A percentile compares a stretch with the other conserved stretches of the same genome.
phyloP scores from a whole-genome alignment of 225 moss, liverwort and hornwort genomes.

The Climacium dendroides region DNA sequence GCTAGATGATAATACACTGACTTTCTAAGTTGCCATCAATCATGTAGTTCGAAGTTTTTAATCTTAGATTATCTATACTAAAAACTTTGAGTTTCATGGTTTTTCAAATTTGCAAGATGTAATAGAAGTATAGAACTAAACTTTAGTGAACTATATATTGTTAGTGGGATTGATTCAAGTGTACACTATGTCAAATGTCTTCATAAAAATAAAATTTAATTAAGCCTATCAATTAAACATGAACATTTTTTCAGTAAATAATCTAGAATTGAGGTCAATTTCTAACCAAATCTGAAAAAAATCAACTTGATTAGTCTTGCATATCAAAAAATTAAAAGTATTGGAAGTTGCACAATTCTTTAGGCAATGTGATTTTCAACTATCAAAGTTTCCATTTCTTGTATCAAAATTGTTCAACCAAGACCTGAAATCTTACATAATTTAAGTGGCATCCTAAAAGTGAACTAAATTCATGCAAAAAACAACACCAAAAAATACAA shows the following conservation, averaged over 20 bases:
- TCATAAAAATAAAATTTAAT: background rate
- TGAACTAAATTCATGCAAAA: background rate
- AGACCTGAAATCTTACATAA: background rate
- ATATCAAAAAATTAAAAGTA: background rate
- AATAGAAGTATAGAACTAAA: no score
- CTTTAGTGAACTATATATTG: no score
- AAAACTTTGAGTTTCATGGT: background rate
- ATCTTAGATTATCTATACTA: background rate
- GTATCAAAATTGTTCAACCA: background rate
- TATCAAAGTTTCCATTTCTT: background rate
- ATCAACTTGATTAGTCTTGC: fast-evolving
- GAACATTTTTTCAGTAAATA: fast-evolving
- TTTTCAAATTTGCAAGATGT: no score
- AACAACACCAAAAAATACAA: fast-evolving
- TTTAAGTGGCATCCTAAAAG: background rate
- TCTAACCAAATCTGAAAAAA: background rate
- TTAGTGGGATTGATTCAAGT: background rate
- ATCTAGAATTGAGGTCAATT: background rate
- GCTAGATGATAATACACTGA: no score
- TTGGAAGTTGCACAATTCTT: background rate
- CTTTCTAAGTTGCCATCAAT: no score
- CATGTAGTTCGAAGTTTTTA: background rate
- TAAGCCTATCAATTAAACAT: fast-evolving
- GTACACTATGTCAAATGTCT: background rate
- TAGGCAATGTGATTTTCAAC: background rate